Conservation (phyloP, 768 basidiomycete genomes). For the Mrakia hoshinonis region DNA sequence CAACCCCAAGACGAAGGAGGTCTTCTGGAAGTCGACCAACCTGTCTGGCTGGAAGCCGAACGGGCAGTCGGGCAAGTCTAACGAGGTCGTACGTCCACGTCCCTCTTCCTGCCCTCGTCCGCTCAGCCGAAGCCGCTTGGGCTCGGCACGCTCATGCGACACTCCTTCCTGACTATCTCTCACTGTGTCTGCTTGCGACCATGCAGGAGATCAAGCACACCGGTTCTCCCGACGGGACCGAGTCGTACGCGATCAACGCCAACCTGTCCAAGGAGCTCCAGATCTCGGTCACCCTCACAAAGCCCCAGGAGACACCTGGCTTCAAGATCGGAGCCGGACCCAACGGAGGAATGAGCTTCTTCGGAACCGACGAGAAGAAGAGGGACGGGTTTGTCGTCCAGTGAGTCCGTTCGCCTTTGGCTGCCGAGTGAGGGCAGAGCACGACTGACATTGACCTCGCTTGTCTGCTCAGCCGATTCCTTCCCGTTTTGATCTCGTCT, state of each 20-base stretch:
- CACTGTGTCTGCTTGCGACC: background rate
- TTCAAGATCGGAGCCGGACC: conserved; percentile 86
- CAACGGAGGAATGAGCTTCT: conserved; percentile 82
- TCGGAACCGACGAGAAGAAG: conserved; percentile 46
- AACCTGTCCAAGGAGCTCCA: conserved; percentile 71
- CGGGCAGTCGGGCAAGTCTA: conserved; percentile 35
- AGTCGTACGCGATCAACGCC: conserved; percentile 69
- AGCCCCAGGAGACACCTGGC: conserved; percentile 64
- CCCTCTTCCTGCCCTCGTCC: conserved; percentile 46
- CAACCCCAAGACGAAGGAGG: conserved; percentile 65
- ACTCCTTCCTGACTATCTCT: conserved; percentile 35
- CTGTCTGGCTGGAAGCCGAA: conserved; percentile 39
- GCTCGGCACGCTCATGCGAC: conserved; percentile 57
- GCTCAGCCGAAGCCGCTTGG: too few species aligned
- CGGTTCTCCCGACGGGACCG: conserved; percentile 48
- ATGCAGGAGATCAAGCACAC: conserved; percentile 40
- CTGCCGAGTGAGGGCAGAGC: too few species aligned
- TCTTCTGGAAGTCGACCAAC: conserved; percentile 77
- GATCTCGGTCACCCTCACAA: conserved; percentile 62
- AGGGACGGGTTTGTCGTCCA: conserved; percentile 39
- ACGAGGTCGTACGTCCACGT: conserved; percentile 37
- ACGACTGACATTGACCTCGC: background rate
- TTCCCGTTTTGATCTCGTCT: conserved; percentile 58
- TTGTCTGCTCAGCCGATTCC: conserved; percentile 54
- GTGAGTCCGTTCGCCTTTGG: conserved; percentile 33